phyloP scores from a whole-genome alignment of 805 yeast genomes.

The Metschnikowia lachancei region DNA sequence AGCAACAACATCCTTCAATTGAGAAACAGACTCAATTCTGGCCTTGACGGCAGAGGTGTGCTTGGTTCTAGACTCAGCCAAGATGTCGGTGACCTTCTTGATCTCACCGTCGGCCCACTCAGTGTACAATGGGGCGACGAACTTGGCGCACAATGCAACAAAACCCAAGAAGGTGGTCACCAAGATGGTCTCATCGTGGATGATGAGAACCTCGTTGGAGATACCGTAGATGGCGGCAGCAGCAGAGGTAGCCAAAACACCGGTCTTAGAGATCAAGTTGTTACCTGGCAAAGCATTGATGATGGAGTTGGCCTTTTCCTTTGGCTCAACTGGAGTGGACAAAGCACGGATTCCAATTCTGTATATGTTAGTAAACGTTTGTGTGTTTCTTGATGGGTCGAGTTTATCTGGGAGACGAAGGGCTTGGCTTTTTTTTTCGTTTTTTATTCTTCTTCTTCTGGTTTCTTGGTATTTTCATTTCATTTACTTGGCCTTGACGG shows the following conservation, averaged over 20 bases:
- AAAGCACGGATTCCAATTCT: conserved; percentile 63
- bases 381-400: background rate
- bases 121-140: conserved; percentile 90
- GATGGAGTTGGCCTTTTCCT: conserved; percentile 84
- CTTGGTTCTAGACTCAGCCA: conserved; percentile 83
- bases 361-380: conserved; percentile 32
- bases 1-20: conserved; percentile 86
- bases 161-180: conserved; percentile 78
- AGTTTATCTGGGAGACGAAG: no score
- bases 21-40: conserved; percentile 84
- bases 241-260: conserved; percentile 88
- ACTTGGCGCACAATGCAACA: conserved; percentile 72
- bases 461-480: no score
- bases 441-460: no score
- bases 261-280: conserved; percentile 85
- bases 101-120: conserved; percentile 90
- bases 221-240: conserved; percentile 94
- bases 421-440: no score
- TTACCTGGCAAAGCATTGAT: conserved; percentile 93
- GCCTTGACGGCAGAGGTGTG: conserved; percentile 91
- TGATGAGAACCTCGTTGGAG: conserved; percentile 86
- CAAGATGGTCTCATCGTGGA: conserved; percentile 91
- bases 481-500: no score
- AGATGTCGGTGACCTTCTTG: conserved; percentile 72
- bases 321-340: conserved; percentile 78